A percentile compares a stretch with the other conserved stretches of the same genome.
These are phyloP conservation scores for Salvia sclarea DNA, from an alignment of 305 asterid species.

Conservation along the genomic window DNA sequence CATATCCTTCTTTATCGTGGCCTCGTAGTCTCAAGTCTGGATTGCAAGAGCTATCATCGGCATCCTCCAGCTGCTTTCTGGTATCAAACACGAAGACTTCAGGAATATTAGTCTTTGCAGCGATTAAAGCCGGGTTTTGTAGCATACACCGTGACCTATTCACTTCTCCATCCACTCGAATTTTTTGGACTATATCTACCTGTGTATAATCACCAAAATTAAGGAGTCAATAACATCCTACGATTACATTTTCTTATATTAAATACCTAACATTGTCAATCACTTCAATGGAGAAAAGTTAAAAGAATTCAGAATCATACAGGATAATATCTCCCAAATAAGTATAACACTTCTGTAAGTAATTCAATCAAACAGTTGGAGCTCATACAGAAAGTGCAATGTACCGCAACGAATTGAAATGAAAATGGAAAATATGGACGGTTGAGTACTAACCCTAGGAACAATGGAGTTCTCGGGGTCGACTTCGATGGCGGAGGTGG, in stretches of 20 bases:
- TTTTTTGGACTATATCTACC: slow-evolving; percentile 82
- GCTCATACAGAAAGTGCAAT: slow-evolving; percentile 7
- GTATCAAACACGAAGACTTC: slow-evolving; percentile 80
- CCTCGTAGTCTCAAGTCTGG: slow-evolving; percentile 82
- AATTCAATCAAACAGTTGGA: slow-evolving; percentile 41
- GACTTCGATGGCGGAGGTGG: slow-evolving; percentile 45
- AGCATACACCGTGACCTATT: slow-evolving; percentile 85
- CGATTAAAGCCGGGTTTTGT: slow-evolving; percentile 74
- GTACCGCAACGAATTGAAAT: neutral
- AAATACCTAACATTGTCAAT: neutral
- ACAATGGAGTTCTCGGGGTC: slow-evolving; percentile 44
- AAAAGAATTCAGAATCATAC: neutral
- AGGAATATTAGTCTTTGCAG: slow-evolving; percentile 75
- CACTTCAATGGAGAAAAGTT: neutral
- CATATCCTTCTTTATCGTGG: slow-evolving; percentile 92
- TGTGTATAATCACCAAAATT: slow-evolving; percentile 28
- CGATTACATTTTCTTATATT: neutral
- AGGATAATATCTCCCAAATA: neutral
- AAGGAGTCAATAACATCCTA: slow-evolving; percentile 11
- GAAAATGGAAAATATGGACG: neutral
- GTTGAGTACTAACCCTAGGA: slow-evolving; percentile 55
- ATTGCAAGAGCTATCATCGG: slow-evolving; percentile 43
- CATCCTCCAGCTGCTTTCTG: slow-evolving; percentile 47
- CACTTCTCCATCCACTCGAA: slow-evolving; percentile 89
- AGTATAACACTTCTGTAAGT: slow-evolving; percentile 13